Evolutionary conservation across 768 basidiomycete species (phyloP).

Genomic region (Lentinus tigrinus): DNA sequence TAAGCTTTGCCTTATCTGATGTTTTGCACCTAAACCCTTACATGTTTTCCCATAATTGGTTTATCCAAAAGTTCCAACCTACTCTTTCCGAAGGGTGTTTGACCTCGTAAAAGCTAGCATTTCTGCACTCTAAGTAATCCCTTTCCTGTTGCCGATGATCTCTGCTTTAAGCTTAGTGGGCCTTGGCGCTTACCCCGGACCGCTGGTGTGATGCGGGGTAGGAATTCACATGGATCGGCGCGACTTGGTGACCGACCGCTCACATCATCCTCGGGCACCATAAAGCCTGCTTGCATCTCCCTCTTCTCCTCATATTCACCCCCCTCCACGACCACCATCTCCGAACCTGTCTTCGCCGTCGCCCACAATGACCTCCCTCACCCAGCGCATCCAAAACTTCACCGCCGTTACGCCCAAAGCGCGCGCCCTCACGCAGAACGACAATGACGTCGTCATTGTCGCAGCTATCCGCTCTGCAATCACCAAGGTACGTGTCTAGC

Average conservation of each 20-base stretch:
- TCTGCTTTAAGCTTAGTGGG: too few species aligned
- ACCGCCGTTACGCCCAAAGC: slow-evolving; percentile 46
- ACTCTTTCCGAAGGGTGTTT: too few species aligned
- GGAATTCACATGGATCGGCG: slow-evolving; percentile 12
- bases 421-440: slow-evolving; percentile 65
- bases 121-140: too few species aligned
- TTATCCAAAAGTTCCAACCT: too few species aligned
- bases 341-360: background rate
- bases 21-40: too few species aligned
- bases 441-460: slow-evolving; percentile 90
- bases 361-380: slow-evolving; percentile 21
- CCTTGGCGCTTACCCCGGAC: too few species aligned
- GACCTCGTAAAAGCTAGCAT: too few species aligned
- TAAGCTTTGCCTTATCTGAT: too few species aligned
- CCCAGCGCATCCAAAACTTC: slow-evolving; percentile 22
- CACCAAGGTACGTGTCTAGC: slow-evolving; percentile 65
- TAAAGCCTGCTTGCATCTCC: background rate
- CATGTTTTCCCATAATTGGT: too few species aligned
- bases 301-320: background rate
- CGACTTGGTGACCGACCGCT: background rate
- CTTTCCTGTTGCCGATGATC: too few species aligned
- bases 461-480: slow-evolving; percentile 87
- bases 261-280: background rate
- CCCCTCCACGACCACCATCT: background rate
- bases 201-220: slow-evolving; percentile 5